These are phyloP conservation scores for Arabidopsis lyrata DNA, from an alignment of 441 rosid genomes.

Conservation along the genomic window DNA sequence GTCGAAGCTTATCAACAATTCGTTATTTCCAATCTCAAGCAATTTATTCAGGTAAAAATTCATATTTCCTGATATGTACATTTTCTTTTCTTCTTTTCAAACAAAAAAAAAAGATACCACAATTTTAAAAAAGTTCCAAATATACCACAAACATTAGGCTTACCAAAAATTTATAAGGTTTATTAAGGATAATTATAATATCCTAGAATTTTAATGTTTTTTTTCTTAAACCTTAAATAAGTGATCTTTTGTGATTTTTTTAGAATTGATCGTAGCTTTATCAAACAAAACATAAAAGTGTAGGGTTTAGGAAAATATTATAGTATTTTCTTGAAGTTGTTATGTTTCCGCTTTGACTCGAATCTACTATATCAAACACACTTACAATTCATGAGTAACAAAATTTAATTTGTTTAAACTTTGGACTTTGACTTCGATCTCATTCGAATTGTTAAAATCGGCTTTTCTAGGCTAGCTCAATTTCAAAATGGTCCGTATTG, in stretches of 20 bases:
- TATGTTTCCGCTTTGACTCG: not conserved
- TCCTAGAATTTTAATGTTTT: not conserved
- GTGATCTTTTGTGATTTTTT: not conserved
- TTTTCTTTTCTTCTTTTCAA: too few species aligned
- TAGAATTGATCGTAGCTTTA: not conserved
- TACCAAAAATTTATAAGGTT: not conserved
- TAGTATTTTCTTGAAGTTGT: not conserved
- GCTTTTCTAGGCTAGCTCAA: not conserved
- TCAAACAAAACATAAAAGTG: not conserved
- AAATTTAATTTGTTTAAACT: not conserved
- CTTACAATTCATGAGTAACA: not conserved
- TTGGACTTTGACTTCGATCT: not conserved
- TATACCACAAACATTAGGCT: not conserved
- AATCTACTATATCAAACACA: not conserved
- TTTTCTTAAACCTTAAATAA: not conserved
- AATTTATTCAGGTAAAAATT: constrained; percentile 59
- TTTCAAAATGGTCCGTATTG: not conserved
- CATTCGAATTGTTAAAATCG: not conserved
- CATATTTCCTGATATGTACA: not conserved
- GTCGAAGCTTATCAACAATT: constrained; percentile 62
- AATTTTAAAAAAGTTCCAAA: not conserved
- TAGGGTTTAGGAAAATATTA: not conserved
- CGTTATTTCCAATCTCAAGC: constrained; percentile 50
- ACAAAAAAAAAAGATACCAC: not conserved
- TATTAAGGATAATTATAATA: not conserved